Base-by-base conservation (phyloP, 441 rosid species). In the Pelargonium myrrhifolium region DNA sequence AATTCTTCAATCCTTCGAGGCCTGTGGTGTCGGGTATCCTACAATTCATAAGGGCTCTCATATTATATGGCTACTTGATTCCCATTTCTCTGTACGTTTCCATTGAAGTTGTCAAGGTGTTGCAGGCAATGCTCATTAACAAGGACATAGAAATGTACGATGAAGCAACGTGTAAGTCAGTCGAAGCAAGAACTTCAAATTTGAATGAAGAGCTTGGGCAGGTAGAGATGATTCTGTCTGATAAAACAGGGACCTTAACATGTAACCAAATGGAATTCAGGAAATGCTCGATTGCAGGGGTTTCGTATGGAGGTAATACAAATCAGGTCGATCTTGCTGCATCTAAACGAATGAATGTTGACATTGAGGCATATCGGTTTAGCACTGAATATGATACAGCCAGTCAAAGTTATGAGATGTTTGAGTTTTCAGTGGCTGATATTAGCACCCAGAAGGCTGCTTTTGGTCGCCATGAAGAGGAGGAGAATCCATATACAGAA, bases 131-230 rank as follows among this genome's bases (percentile, higher is more conserved):
- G 67, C 90, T 92, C 82, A 95, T 92, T 72, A 95, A 95, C 78
- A 86, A 82, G 68, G 98, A 92, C 77, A 75, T 73, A 66, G 76
- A 82, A 10, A 89, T 95, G 99, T 95, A 95, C 77, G 77, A 87
- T 22, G 96, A 89, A 78, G 98, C 87, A 77, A 75, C 88, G 47
- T 93, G 90, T 76, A 88, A 85, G 79, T 97, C 99, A 31, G 98
- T 97, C 0, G 80, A 74, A 43, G 99, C 99, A n/a, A 92, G 98
- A 26, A 95, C 99, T 59, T 95, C 99, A 22, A 95, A 95, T 78
- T 85, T 95, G 74, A 95, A 95, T 61, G 98, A 95, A 84, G 99
- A 95, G 81, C 99, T 95, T 51, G 99, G 99, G 24, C 98, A 95
- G 74, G 99, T 95, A 61, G 96, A 88, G 53, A 92, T 96, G 1